Evolutionary conservation across 2,329 filamentous ascomycete species (phyloP).

Genomic region (Colletotrichum sp.): DNA sequence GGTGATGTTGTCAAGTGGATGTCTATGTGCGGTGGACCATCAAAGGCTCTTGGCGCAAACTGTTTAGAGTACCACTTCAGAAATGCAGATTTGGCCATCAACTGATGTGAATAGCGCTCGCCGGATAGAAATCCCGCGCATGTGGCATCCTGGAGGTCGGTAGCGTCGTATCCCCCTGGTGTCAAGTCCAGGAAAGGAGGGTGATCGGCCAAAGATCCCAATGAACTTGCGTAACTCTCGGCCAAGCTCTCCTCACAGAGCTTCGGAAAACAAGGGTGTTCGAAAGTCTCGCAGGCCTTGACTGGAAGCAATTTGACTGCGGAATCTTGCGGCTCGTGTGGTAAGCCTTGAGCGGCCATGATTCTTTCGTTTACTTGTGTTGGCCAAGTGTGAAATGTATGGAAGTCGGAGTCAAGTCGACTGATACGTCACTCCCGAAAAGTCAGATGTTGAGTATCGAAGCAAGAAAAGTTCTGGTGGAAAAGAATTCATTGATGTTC

Average conservation of each 20-base stretch:
- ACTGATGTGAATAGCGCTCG: neutral
- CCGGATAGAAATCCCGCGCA: neutral
- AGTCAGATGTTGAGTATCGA: neutral
- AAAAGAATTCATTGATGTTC: neutral
- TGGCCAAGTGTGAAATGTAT: neutral
- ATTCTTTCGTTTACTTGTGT: neutral
- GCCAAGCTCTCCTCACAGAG: neutral
- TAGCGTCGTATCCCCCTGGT: neutral
- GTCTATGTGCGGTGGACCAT: neutral
- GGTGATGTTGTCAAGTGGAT: neutral
- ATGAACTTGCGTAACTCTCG: neutral
- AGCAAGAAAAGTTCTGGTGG: neutral
- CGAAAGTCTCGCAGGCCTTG: neutral
- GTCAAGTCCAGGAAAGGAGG: neutral
- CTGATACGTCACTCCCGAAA: neutral
- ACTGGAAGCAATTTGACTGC: neutral
- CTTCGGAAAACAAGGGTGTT: neutral
- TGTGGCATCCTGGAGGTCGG: neutral
- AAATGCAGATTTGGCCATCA: neutral
- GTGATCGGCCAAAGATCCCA: neutral
- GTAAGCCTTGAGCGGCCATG: neutral
- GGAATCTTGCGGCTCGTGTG: neutral
- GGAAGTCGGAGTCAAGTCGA: neutral
- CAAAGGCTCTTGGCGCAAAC: neutral
- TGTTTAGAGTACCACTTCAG: neutral